phyloP scores from a whole-genome alignment of 306 rosid species.

The Rosa rugosa region DNA sequence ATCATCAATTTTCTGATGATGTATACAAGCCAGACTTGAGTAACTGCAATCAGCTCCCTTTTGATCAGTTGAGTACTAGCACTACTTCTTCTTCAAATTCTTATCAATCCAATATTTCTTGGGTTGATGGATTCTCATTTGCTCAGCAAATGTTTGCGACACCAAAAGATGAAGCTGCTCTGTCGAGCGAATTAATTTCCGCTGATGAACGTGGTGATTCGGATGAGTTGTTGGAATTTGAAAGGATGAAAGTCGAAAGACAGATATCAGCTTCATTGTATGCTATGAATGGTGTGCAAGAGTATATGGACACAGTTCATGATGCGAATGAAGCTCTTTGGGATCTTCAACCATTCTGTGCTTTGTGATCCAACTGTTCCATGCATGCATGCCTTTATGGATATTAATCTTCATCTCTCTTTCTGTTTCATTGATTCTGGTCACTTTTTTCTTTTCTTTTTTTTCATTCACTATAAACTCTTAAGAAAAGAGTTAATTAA shows the following conservation, averaged over 20 bases:
- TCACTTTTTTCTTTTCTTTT: background rate
- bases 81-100: background rate
- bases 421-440: background rate
- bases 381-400: background rate
- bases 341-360: slow-evolving; percentile 89
- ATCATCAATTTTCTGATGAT: slow-evolving; percentile 38
- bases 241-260: slow-evolving; percentile 87
- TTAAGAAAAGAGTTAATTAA: background rate
- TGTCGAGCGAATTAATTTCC: slow-evolving; percentile 2
- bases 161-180: slow-evolving; percentile 33
- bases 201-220: slow-evolving; percentile 23
- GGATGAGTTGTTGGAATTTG: slow-evolving; percentile 59
- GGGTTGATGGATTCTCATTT: slow-evolving; percentile 54
- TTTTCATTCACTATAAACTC: background rate
- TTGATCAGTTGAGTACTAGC: slow-evolving; percentile 24
- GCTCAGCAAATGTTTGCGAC: slow-evolving; percentile 48
- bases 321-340: slow-evolving; percentile 63
- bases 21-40: slow-evolving; percentile 75
- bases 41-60: slow-evolving; percentile 36
- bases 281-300: slow-evolving; percentile 90
- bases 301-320: slow-evolving; percentile 80
- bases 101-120: slow-evolving; percentile 35
- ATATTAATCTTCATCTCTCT: background rate
- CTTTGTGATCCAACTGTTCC: slow-evolving; percentile 30
- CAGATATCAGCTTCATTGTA: slow-evolving; percentile 91